Conservation (phyloP, 257 asterid genomes). For the Voacanga thouarsii region DNA sequence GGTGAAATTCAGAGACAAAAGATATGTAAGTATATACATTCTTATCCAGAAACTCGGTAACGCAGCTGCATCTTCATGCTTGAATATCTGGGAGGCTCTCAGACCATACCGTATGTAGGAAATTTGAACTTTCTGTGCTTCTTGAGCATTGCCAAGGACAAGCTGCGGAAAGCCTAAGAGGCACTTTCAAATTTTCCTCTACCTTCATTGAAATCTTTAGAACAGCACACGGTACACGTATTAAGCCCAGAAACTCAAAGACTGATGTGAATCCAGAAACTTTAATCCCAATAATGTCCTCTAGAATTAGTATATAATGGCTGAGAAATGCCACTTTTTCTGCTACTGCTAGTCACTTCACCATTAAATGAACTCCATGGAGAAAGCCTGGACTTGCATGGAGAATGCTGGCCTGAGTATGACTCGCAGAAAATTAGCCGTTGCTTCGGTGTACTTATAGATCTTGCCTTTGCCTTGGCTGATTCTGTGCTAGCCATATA, state of each 20-base stretch:
- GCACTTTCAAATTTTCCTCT: neutral
- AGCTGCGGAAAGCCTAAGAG: neutral
- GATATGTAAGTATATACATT: neutral
- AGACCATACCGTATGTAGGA: neutral
- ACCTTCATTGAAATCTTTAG: neutral
- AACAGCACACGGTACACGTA: neutral
- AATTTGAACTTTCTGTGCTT: neutral
- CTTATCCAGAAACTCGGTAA: neutral
- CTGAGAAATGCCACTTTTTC: constrained; percentile 46
- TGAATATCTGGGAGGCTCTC: neutral
- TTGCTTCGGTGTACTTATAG: constrained; percentile 78
- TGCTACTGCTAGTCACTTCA: constrained; percentile 29
- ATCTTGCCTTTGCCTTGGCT: constrained; percentile 76
- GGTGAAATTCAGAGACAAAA: neutral
- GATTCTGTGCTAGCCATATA: constrained; percentile 87
- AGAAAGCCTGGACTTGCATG: constrained; percentile 46
- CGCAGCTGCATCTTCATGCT: neutral
- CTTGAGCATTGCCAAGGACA: too few relatives aligned
- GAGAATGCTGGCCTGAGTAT: constrained; percentile 57
- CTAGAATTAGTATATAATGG: constrained; percentile 26
- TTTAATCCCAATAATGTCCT: constrained; percentile 24
- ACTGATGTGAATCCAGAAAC: neutral
- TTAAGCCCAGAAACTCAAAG: neutral
- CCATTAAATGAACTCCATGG: constrained; percentile 50
- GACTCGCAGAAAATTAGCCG: constrained; percentile 53